Evolutionary conservation across 108 stramenopile species (phyloP), one percentile per base, ranked within the genome.

Genomic region (Schizochytrium sp.): DNA sequence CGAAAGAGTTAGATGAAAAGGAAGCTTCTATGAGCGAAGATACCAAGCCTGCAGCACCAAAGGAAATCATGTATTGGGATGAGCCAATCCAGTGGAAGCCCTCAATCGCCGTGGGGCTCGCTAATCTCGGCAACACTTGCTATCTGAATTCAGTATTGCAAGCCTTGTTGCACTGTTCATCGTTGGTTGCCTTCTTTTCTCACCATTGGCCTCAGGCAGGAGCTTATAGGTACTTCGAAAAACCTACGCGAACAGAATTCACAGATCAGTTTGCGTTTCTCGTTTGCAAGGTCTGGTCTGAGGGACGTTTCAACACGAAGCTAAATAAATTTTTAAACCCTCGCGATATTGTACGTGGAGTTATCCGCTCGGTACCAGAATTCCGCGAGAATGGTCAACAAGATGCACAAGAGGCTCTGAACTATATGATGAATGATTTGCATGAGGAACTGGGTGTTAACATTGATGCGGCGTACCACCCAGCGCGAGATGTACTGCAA

Each of bases 321-420:
- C 53, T 83, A 5, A 83, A 83, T 5, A 83, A 83, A 50, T 83
- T 55, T 2, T 38, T 83, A 17, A 83, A 17, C 28, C 76, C 76
- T 47, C 47, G 47, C 76, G 76, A 49, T 56, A 47, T 83, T n/a
- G 76, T 83, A 5, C 47, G 53, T 61, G 95, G 94, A 3, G 93
- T 98, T 12, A 95, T 95, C 5, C 92, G 90, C 45, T 95, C 95
- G 76, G 95, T 95, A 8, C 96, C 96, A 4, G 96, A 96, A 90
- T 98, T 98, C 90, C 94, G 94, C 72, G 97, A 96, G 59, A 95
- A 93, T 57, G 94, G 95, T 57, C 97, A 98, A 87, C 97, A 98
- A 58, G 97, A 98, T 69, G 94, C 94, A 89, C 96, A 97, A 87
- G 97, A 98, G 91, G 95, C 97, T 76, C 94, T 95, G 90, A 92